Evolutionary conservation across 2,329 filamentous ascomycete genomes (phyloP).

Genomic region (Dryadomyces sulphureus): DNA sequence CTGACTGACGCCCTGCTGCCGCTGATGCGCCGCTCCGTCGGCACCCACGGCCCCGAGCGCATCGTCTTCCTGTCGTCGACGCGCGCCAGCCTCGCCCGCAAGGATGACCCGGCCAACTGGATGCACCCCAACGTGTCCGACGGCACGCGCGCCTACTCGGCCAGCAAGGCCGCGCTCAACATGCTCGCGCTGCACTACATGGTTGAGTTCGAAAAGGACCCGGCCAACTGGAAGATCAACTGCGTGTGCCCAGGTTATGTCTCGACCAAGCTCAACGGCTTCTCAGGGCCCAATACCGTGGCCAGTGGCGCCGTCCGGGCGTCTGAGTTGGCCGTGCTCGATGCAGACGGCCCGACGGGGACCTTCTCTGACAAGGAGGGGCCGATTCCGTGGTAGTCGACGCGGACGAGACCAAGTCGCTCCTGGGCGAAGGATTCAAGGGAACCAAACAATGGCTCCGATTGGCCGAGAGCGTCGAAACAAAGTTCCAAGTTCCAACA

Average conservation of each 20-base stretch:
- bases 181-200: conserved; percentile 17
- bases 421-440: no score
- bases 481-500: no score
- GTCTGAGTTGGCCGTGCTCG: conserved; percentile 17
- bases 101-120: conserved; percentile 5
- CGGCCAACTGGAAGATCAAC: conserved; percentile 19
- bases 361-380: conserved; percentile 16
- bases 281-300: conserved; percentile 7
- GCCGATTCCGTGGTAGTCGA: conserved; percentile 7
- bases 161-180: conserved; percentile 16
- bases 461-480: no score
- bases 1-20: conserved; percentile 19
- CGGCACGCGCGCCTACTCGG: conserved; percentile 10
- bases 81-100: conserved; percentile 12
- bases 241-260: conserved; percentile 23
- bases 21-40: conserved; percentile 16
- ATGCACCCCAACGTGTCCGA: conserved; percentile 8
- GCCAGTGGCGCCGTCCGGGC: conserved; percentile 17
- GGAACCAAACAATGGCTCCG: no score
- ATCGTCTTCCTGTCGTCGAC: conserved; percentile 14
- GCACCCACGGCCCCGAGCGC: conserved; percentile 8
- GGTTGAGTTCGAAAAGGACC: conserved; percentile 15
- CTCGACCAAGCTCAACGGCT: conserved; percentile 15
- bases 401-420: no score
- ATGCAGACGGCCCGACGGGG: conserved; percentile 16